A percentile compares a stretch with the other conserved stretches of the same genome.
Evolutionary conservation across 2,329 filamentous ascomycete species (phyloP).

Genomic region (Pyrenophora graminea): DNA sequence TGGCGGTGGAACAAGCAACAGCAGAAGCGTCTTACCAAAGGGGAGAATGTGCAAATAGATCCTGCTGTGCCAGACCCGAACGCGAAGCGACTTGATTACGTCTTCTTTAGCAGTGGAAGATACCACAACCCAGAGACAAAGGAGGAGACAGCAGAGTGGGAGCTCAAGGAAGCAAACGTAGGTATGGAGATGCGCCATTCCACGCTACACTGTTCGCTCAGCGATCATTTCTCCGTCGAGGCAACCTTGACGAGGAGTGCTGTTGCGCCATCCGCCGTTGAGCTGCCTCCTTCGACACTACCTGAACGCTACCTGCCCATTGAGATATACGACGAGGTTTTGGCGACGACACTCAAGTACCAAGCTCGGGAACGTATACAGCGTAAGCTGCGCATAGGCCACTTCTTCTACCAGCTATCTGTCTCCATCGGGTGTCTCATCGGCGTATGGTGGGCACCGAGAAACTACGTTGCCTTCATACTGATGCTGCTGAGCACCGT

Average conservation of each 20-base stretch:
- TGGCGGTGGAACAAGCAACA: slow-evolving; percentile 84
- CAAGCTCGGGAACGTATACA: slow-evolving; percentile 71
- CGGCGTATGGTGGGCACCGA: slow-evolving; percentile 83
- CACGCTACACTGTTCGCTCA: slow-evolving; percentile 79
- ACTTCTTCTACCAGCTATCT: slow-evolving; percentile 71
- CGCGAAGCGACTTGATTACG: slow-evolving; percentile 92
- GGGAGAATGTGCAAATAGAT: slow-evolving; percentile 67
- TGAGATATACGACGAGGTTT: slow-evolving; percentile 70
- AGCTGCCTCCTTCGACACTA: slow-evolving; percentile 19
- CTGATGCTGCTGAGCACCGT: slow-evolving; percentile 80
- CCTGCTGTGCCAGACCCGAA: slow-evolving; percentile 68
- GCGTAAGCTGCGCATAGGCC: slow-evolving; percentile 69
- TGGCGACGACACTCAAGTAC: slow-evolving; percentile 72
- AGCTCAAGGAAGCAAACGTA: slow-evolving; percentile 71
- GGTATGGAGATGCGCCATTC: slow-evolving; percentile 84
- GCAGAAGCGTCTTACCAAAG: slow-evolving; percentile 69
- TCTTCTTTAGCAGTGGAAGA: slow-evolving; percentile 67
- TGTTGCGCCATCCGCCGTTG: slow-evolving; percentile 10
- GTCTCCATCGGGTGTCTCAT: slow-evolving; percentile 75
- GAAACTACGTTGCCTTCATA: slow-evolving; percentile 77
- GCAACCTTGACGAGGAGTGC: slow-evolving; percentile 63
- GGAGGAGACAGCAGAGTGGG: slow-evolving; percentile 59
- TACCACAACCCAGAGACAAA: slow-evolving; percentile 34
- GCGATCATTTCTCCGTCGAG: slow-evolving; percentile 92
- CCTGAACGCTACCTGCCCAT: slow-evolving; percentile 48